Evolutionary conservation across 192 early-diverging fungal genomes (phyloP), one percentile per base, ranked within the genome.

Genomic region (Umbelopsis sp.): DNA sequence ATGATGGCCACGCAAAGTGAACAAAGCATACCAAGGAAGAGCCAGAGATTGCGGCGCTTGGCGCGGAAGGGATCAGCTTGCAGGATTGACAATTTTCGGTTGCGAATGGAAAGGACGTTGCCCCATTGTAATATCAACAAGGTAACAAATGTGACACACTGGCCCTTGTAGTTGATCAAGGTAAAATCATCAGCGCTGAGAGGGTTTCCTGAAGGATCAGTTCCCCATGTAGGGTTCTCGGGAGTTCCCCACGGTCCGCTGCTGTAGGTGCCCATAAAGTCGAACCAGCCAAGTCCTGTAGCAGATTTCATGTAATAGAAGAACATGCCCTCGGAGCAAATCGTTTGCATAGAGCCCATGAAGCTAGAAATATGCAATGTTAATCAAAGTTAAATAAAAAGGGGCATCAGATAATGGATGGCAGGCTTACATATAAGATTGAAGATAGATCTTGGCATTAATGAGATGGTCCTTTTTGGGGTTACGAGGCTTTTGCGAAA

Each of bases 401-500:
- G 2, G 27, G 18, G 12, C 4, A 16, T 35, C 33, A 10, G 27
- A 7, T 25, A 15, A 33, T 35, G 4, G 27, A 35, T 35, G 33
- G 10, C 12, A n/a, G 12, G 33, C 6, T 61, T 61, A 61, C 18
- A 88, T 74, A 80, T 94, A 96, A 15, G 90, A 85, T 55, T 94
- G 91, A 1, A 83, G 21, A 73, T 92, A 89, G 50, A 93, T 85
- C 71, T 87, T 82, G 44, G 55, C 66, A 58, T 90, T 82, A 61
- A 89, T 87, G n/a, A 96, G 80, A 10, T 82, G 81, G 46, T 94
- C 90, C n/a, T 67, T 82, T 68, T 80, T 84, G 1, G 91, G 80
- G 55, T 92, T 88, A n/a, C 94, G 90, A 16, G 94, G 94, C 22
- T 74, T 76, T 4, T 79, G 80, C 8, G 75, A 77, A 72, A 96